A percentile compares a stretch with the other conserved stretches of the same genome.
phyloP scores from a whole-genome alignment of 2,329 filamentous ascomycete genomes.

The Colletotrichum sp. region DNA sequence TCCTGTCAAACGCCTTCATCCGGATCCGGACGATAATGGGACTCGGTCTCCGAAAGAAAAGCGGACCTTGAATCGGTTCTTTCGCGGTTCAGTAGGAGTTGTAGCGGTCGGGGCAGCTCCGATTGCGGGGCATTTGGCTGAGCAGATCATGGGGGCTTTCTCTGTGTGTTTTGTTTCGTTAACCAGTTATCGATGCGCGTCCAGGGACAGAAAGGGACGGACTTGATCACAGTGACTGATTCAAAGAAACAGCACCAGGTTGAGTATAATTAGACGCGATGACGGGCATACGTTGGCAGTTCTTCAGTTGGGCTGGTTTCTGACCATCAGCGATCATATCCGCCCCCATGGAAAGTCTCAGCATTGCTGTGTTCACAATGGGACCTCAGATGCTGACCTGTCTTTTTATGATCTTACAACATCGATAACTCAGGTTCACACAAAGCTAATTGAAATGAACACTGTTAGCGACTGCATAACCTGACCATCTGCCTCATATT shows the following conservation, averaged over 20 bases:
- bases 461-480: not conserved
- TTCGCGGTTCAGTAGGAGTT: not conserved
- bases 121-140: not conserved
- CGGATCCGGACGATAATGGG: not conserved
- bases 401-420: not conserved
- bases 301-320: not conserved
- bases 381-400: not conserved
- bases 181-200: not conserved
- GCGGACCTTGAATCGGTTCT: not conserved
- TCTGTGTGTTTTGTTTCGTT: not conserved
- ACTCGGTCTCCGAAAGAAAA: not conserved
- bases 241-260: not conserved
- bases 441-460: not conserved
- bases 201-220: not conserved
- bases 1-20: not conserved
- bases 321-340: not conserved
- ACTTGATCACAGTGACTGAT: not conserved
- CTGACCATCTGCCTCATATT: not conserved
- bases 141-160: not conserved
- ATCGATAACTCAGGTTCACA: not conserved
- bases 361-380: not conserved
- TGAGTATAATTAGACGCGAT: fast-evolving
- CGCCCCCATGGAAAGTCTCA: not conserved
- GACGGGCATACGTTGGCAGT: not conserved
- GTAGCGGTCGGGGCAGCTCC: not conserved